Conservation (phyloP, 2,329 filamentous ascomycete genomes). For the Fusarium illudens region DNA sequence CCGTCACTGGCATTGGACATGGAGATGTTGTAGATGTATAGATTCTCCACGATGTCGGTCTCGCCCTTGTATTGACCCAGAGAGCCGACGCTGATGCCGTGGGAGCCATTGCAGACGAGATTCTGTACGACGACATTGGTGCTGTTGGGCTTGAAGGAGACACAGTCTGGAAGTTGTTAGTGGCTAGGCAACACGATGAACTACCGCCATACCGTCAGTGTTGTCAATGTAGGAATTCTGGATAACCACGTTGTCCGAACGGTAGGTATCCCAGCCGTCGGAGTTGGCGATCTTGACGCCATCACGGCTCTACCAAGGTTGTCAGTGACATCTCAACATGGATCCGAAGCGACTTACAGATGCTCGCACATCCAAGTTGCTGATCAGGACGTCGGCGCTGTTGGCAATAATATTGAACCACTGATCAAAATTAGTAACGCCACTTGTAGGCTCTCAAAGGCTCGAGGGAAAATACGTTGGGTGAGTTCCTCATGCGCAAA, state of each 20-base stretch:
- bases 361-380: constrained; percentile 67
- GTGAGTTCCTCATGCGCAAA: constrained; percentile 67
- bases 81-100: constrained; percentile 77
- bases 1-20: constrained; percentile 70
- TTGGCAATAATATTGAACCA: constrained; percentile 69
- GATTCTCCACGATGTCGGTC: constrained; percentile 72
- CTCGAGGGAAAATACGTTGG: constrained; percentile 33
- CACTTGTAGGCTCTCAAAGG: rapidly evolving
- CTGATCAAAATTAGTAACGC: constrained; percentile 14
- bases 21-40: constrained; percentile 70
- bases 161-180: constrained; percentile 59
- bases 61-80: constrained; percentile 72
- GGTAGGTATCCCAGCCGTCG: constrained; percentile 72
- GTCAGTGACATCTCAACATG: neutral
- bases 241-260: constrained; percentile 68
- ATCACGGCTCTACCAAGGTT: constrained; percentile 19
- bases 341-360: constrained; percentile 41
- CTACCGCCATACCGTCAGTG: constrained; percentile 28
- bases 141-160: constrained; percentile 78
- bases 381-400: constrained; percentile 69
- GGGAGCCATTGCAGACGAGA: constrained; percentile 72
- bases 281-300: constrained; percentile 59
- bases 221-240: constrained; percentile 67
- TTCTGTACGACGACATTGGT: constrained; percentile 74
- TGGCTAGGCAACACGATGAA: rapidly evolving